These are phyloP conservation scores for Pyrenophora graminea DNA, from an alignment of 2,329 filamentous ascomycete genomes.

Conservation along the genomic window DNA sequence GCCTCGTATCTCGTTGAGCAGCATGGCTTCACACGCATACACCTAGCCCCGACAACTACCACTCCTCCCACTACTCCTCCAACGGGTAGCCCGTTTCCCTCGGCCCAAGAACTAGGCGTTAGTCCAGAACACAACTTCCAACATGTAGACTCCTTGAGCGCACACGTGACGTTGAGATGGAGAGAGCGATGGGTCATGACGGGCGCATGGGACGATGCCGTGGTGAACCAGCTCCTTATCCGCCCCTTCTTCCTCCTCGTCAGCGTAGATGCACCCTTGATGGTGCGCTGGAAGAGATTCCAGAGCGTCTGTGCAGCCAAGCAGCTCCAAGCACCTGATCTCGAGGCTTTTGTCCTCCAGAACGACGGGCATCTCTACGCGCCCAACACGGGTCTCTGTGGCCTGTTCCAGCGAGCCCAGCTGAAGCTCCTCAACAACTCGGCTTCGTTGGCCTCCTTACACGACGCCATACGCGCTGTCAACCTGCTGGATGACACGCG, in stretches of 20 bases:
- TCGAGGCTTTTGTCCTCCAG: constrained; percentile 64
- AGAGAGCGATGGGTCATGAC: constrained; percentile 82
- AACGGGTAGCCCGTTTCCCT: not conserved
- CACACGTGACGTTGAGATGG: constrained; percentile 87
- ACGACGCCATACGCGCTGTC: constrained; percentile 71
- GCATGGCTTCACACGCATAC: constrained; percentile 77
- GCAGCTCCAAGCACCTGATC: constrained; percentile 55
- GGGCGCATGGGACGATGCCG: constrained; percentile 72
- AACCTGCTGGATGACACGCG: constrained; percentile 78
- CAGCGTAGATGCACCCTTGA: constrained; percentile 87
- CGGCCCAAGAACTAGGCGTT: not conserved
- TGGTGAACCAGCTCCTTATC: constrained; percentile 74
- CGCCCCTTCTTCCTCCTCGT: constrained; percentile 93
- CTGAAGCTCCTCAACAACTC: constrained; percentile 87
- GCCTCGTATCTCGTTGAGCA: constrained; percentile 84
- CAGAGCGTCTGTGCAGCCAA: constrained; percentile 59
- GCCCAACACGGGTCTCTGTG: constrained; percentile 65
- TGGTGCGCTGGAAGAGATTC: constrained; percentile 80
- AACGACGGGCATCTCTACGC: constrained; percentile 78
- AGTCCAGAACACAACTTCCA: constrained; percentile 45
- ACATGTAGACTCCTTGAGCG: constrained; percentile 70
- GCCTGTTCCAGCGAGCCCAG: constrained; percentile 79
- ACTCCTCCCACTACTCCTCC: constrained; percentile 34
- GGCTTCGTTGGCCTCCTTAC: constrained; percentile 70
- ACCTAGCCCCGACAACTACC: constrained; percentile 54